Evolutionary conservation across 257 asterid genomes (phyloP), one percentile per base, ranked within the genome.

Genomic region (Apocynum venetum): DNA sequence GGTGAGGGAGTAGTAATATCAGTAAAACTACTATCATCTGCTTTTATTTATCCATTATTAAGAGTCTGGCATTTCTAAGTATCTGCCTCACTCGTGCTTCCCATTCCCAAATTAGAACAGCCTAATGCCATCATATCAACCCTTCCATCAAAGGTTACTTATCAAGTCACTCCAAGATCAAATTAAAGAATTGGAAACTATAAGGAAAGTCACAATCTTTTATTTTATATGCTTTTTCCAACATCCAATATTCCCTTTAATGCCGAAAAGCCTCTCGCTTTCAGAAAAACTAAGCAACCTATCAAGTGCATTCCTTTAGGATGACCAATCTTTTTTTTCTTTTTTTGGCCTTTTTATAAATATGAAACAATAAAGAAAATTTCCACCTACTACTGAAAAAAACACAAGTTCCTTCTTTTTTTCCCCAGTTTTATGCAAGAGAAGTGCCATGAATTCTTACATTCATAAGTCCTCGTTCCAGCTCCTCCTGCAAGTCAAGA

Each of bases 381-480:
- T 65, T 65, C n/a, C 48, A 36, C 68, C 41, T 20, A 56, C 17
- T 56, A 35, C 19, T 52, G 51, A 51, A 15, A 76, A 66, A 2
- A 59, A 6, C 41, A 17, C n/a, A 76, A 67, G 64, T 15, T 38
- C 59, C 35, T 13, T 25, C 31, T 36, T 46, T 38, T 38, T 17
- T 15, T 15, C 3, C 9, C 61, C 7, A 74, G 31, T 25, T 25
- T 25, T 25, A 25, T 25, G 68, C 1, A 55, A 83, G 4, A 68
- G 31, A 56, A 72, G 68, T 19, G 19, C 12, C 55, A 59, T 44
- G 2, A 76, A 51, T 69, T 10, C 95, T 84, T 79, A 90, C 98
- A 53, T 86, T 91, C 83, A 84, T 68, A 17, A 95, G 89, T 80
- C 97, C 98, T 31, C 74, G 90, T 89, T 92, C 97, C 86, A 91